Evolutionary conservation across 2,329 filamentous ascomycete species (phyloP), one percentile per base, ranked within the genome.

Genomic region (Pseudohalonectria lignicola): DNA sequence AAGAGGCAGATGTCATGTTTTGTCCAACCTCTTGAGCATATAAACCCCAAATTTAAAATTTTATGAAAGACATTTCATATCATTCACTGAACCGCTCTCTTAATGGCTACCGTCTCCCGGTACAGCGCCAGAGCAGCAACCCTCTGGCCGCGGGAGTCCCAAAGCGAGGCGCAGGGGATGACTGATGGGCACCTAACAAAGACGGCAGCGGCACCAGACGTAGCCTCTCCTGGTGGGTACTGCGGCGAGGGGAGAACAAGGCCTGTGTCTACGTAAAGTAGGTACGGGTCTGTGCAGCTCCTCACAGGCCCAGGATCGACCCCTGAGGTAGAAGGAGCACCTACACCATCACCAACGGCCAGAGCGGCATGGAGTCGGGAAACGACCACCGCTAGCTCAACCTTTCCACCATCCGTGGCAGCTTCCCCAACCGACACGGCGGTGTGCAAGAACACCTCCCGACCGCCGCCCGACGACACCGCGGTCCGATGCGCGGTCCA

Each of bases 111-210:
- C 23, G 23, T 26, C 23, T 32, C 26, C 9, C 32, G 44, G 15
- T 45, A 57, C 7, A 63, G 48, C 15, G 48, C 48, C 18, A 63
- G 53, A n/a, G 49, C 53, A 17, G 47, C 52, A 18, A 69, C 41
- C 33, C 55, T 53, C 34, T 44, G 43, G 11, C 62, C 64, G 7
- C 43, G 23, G 1, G 41, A 45, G 44, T 61, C 54, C 65, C 64
- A 69, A 19, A 69, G 48, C 20, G 60, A 63, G 31, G 41, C 47
- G 32, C 64, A 69, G 4, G 63, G 63, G 19, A 69, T 53, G 5
- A 60, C 41, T 0, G 59, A 50, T 15, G 16, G 33, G 11, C 16
- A 18, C 4, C n/a, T 9, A 3, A 4, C 21, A 16, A 1, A 15
- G 6, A 17, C 4, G n/a, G 8, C 12, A 29, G 10, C 32, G 17